Percentiles rank a stretch among this genome's conserved stretches.
Conservation (phyloP, 805 yeast species). For the Suhomyces pyralidae region DNA sequence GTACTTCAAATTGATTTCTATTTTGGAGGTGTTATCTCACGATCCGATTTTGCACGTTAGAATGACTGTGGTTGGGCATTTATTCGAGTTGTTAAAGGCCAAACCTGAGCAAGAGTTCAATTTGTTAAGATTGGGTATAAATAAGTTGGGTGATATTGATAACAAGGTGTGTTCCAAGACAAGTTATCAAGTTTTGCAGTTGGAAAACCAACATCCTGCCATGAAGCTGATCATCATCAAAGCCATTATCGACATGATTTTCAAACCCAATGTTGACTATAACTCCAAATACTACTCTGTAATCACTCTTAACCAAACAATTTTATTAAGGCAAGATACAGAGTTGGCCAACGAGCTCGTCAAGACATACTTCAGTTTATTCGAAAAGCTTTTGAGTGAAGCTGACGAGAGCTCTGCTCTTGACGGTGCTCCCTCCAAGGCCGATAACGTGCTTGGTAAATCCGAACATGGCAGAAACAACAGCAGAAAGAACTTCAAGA, state of each 20-base stretch:
- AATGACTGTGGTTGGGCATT: conserved; percentile 68
- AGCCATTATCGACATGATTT: conserved; percentile 74
- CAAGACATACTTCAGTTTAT: conserved; percentile 79
- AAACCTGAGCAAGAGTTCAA: conserved; percentile 98
- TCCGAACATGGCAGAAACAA: conserved; percentile 55
- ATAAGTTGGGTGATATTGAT: conserved; percentile 91
- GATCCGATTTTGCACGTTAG: conserved; percentile 90
- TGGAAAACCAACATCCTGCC: conserved; percentile 91
- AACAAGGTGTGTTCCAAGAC: conserved; percentile 87
- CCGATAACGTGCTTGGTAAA: conserved; percentile 45
- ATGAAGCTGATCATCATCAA: conserved; percentile 84
- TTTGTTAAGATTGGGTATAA: conserved; percentile 81
- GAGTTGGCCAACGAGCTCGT: conserved; percentile 81
- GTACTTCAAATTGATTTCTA: conserved; percentile 72
- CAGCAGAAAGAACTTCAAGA: conserved; percentile 66
- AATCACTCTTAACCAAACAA: conserved; percentile 88
- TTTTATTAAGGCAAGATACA: conserved; percentile 71
- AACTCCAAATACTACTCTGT: conserved; percentile 87
- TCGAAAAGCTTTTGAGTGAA: conserved; percentile 76
- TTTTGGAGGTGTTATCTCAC: conserved; percentile 77
- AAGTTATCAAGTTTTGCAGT: conserved; percentile 71
- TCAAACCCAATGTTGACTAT: conserved; percentile 68
- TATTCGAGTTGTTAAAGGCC: conserved; percentile 73
- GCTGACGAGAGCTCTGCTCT: conserved; percentile 46
- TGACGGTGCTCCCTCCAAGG: conserved; percentile 36